Evolutionary conservation across 805 yeast genomes (phyloP).

Genomic region (Lipomyces japonicus): DNA sequence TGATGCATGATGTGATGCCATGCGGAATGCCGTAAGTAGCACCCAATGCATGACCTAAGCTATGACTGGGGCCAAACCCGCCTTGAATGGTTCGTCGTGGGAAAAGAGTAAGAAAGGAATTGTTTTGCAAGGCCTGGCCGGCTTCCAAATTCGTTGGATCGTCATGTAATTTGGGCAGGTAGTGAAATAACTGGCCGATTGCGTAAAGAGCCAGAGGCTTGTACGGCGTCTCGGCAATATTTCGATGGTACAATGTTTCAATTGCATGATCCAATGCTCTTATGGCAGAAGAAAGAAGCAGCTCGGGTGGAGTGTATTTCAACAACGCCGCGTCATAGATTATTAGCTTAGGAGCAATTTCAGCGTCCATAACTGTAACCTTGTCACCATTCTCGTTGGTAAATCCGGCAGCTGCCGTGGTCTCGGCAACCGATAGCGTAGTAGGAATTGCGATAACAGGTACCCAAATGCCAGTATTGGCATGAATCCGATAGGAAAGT

Average conservation of each 20-base stretch:
- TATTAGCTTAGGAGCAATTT: neutral
- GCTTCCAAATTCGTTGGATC: neutral
- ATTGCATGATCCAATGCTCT: slow-evolving; percentile 13
- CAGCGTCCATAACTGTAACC: neutral
- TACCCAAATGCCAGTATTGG: neutral
- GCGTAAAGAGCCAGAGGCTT: slow-evolving; percentile 7
- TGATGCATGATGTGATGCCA: slow-evolving; percentile 10
- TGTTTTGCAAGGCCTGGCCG: slow-evolving; percentile 1
- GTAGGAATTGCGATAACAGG: slow-evolving; percentile 5
- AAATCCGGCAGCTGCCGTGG: slow-evolving; percentile 3
- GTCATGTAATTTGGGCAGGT: slow-evolving; percentile 2
- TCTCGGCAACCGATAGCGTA: slow-evolving; percentile 7
- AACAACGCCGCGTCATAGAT: slow-evolving; percentile 4
- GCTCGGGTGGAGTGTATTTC: slow-evolving; percentile 2
- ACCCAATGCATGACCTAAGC: slow-evolving; percentile 6
- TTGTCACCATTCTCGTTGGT: slow-evolving; percentile 7
- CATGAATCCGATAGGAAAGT: neutral
- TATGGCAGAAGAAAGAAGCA: slow-evolving; percentile 2
- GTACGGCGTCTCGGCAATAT: slow-evolving; percentile 3
- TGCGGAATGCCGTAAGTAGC: slow-evolving; percentile 6
- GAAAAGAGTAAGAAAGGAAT: slow-evolving; percentile 2
- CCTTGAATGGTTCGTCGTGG: slow-evolving; percentile 1
- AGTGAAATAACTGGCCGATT: neutral
- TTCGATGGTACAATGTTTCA: slow-evolving; percentile 1
- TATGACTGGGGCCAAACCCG: slow-evolving; percentile 2